These are phyloP conservation scores for Aspergillus sp. DNA, from an alignment of 2,329 filamentous ascomycete genomes.

Conservation along the genomic window DNA sequence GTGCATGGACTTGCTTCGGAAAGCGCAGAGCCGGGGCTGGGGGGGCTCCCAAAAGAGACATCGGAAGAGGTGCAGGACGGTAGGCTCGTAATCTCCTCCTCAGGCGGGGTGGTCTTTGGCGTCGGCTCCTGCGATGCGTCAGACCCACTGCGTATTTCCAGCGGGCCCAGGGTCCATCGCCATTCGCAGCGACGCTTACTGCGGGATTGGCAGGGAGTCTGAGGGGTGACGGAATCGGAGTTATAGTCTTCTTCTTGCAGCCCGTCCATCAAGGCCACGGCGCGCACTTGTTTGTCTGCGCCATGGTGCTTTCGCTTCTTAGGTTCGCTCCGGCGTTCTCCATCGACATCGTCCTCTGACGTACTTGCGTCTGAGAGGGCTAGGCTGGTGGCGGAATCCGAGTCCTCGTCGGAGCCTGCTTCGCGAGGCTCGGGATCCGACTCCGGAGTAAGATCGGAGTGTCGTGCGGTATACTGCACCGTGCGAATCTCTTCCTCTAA, in stretches of 20 bases:
- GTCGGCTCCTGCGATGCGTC: constrained; percentile 3
- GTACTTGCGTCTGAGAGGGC: constrained; percentile 29
- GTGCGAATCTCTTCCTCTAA: constrained; percentile 61
- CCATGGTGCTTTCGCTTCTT: constrained; percentile 35
- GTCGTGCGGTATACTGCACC: constrained; percentile 53
- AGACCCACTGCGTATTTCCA: constrained; percentile 23
- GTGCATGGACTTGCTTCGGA: not conserved
- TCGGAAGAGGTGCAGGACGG: not conserved
- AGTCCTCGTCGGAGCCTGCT: constrained; percentile 24
- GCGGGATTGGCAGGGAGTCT: constrained; percentile 54
- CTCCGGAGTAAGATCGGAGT: constrained; percentile 52
- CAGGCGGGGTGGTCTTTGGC: not conserved
- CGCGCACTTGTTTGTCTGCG: constrained; percentile 38
- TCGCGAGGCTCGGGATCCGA: constrained; percentile 15
- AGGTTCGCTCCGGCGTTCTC: constrained; percentile 23
- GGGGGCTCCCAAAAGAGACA: not conserved
- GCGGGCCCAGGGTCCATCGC: constrained; percentile 57
- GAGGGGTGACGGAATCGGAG: constrained; percentile 42
- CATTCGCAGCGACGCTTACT: constrained; percentile 55
- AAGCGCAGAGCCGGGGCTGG: not conserved
- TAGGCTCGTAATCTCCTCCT: not conserved
- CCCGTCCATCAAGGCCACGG: constrained; percentile 39
- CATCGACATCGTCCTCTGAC: constrained; percentile 30
- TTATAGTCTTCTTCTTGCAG: constrained; percentile 45
- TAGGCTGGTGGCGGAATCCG: constrained; percentile 26